Percentiles rank a stretch among this genome's conserved stretches.
Conservation (phyloP, 2,329 filamentous ascomycete species). For the Ophidiomyces ophidiicola region DNA sequence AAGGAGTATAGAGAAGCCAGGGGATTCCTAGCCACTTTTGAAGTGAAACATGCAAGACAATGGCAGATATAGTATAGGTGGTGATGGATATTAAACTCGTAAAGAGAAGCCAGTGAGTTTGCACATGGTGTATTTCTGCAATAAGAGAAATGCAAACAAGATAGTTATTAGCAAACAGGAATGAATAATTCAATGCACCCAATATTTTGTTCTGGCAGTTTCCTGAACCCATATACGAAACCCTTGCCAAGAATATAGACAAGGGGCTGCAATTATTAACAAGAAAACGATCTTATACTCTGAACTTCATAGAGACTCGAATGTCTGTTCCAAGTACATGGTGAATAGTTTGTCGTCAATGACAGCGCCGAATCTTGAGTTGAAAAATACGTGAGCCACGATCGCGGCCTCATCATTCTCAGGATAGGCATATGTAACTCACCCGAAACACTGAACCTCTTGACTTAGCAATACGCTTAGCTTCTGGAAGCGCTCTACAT, state of each 20-base stretch:
- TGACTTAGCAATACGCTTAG: constrained; percentile 23
- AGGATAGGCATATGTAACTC: constrained; percentile 14
- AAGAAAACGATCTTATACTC: too few species aligned
- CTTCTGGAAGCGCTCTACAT: constrained; percentile 19
- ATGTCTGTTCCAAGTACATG: constrained; percentile 13
- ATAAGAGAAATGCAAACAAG: too few species aligned
- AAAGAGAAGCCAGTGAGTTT: too few species aligned
- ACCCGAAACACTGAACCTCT: constrained; percentile 32
- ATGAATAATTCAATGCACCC: too few species aligned
- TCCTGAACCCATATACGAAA: too few species aligned
- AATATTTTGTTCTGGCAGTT: too few species aligned
- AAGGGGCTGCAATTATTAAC: too few species aligned
- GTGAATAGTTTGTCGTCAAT: constrained; percentile 18
- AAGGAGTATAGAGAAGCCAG: constrained; percentile 20
- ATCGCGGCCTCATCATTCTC: too few species aligned
- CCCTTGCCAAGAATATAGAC: too few species aligned
- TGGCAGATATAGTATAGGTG: constrained; percentile 12
- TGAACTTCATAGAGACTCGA: constrained; percentile 4
- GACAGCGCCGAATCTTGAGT: constrained; percentile 19
- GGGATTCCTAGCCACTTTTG: constrained; percentile 18
- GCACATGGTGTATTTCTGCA: too few species aligned
- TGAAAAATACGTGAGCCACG: background rate
- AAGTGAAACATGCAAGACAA: constrained; percentile 17
- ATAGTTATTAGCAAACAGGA: too few species aligned
- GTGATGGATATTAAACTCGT: too few species aligned